These are phyloP conservation scores for Podaxis rugospora DNA, from an alignment of 768 basidiomycete genomes.

Conservation along the genomic window DNA sequence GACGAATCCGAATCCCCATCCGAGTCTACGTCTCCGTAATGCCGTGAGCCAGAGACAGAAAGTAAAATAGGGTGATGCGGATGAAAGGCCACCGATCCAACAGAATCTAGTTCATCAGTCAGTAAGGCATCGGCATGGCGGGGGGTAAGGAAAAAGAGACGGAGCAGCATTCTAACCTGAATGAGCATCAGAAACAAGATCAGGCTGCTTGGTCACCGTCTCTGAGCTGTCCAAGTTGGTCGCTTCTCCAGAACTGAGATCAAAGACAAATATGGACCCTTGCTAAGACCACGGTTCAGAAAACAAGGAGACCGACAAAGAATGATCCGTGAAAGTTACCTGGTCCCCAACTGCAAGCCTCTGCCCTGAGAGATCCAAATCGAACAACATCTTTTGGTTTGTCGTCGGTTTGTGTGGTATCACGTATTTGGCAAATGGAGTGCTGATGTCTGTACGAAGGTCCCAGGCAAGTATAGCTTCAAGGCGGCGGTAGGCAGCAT, in stretches of 20 bases:
- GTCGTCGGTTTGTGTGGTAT: constrained; percentile 26
- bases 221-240: constrained; percentile 1
- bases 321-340: constrained; percentile 33
- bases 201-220: constrained; percentile 20
- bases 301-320: background rate
- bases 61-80: constrained; percentile 55
- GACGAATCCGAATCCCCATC: constrained; percentile 22
- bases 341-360: constrained; percentile 66
- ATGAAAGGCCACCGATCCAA: constrained; percentile 73
- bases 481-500: constrained; percentile 72
- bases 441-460: constrained; percentile 51
- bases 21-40: constrained; percentile 35
- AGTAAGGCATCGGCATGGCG: background rate
- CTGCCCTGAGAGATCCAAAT: constrained; percentile 64
- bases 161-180: constrained; percentile 37
- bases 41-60: constrained; percentile 76
- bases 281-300: constrained; percentile 29
- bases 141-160: background rate
- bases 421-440: constrained; percentile 36
- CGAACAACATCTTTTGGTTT: constrained; percentile 80
- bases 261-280: constrained; percentile 59
- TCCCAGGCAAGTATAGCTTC: constrained; percentile 74
- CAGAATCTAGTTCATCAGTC: constrained; percentile 45
- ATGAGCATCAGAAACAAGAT: constrained; percentile 47
- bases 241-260: constrained; percentile 27